Base-by-base conservation (phyloP, 2,329 filamentous ascomycete genomes). In the Rachicladosporium sp. region DNA sequence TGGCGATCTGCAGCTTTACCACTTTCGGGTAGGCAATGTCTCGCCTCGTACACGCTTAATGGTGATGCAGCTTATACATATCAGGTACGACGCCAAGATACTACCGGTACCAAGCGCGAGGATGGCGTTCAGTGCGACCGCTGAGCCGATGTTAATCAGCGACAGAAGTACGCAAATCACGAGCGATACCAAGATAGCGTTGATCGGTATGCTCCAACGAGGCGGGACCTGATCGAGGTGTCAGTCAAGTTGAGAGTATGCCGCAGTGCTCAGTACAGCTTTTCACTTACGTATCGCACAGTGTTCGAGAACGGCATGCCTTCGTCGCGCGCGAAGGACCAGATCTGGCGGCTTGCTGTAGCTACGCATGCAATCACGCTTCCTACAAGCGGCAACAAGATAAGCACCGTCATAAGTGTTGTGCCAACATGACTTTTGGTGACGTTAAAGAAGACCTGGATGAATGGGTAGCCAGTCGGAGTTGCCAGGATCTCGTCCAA, bases 101-200 rank as follows among this genome's bases (percentile, higher is more conserved):
- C 64, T 58, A 12, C 51, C 58, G 9, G 58, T 52, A 4, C 52
- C 55, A 6, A 67, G 55, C 2, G 62, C 58, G 29, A 64, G 56
- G 32, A 66, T 63, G 29, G 62, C 61, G 43, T 61, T 59, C 34
- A 70, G 55, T 11, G 61, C 64, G 4, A 60, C 58, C 21, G 60
- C 62, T 13, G 52, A 54, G 34, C 56, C 59, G 27, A 61, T 48
- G 41, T 61, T 61, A 42, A 62, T 60, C 15, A 60, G 47, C 6
- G 53, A 52, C 8, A 62, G 50, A 15, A 61, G 43, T 10, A 41
- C 42, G 33, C 46, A 46, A 35, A 52, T 45, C 7, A 45, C 34
- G 11, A 48, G 37, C 12, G 50, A 48, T 27, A 51, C 41, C 9
- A 51, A 33, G 35, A 56, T 44, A 3, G 54, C 46, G 15, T 49